Percentiles rank a stretch among this genome's conserved stretches.
phyloP scores from a whole-genome alignment of 495 filamentous ascomycete species.

The Aspergillus haitiensis region DNA sequence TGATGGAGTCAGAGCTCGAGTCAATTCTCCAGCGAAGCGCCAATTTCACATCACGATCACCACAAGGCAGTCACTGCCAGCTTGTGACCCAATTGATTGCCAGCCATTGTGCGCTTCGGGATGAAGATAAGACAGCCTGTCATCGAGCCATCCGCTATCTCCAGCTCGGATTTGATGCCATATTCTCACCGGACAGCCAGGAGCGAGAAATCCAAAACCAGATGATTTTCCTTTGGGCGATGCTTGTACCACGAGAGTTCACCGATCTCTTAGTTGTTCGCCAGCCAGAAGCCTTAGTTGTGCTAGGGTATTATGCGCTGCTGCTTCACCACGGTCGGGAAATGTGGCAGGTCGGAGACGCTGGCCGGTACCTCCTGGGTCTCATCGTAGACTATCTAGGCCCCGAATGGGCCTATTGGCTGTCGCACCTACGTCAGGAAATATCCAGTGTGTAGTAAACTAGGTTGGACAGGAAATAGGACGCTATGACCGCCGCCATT shows the following conservation, averaged over 20 bases:
- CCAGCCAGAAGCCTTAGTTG: conserved; percentile 38
- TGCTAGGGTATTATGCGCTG: conserved; percentile 44
- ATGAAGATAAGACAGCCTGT: conserved; percentile 30
- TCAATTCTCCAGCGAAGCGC: conserved; percentile 23
- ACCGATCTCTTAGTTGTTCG: conserved; percentile 28
- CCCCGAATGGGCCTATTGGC: no score
- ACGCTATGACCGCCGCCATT: no score
- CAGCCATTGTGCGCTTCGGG: neutral
- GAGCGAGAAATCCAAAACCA: conserved; percentile 20
- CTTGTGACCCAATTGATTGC: neutral
- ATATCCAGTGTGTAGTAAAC: no score
- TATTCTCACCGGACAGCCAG: conserved; percentile 4
- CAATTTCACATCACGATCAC: conserved; percentile 25
- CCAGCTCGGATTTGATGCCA: conserved; percentile 27
- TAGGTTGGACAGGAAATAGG: no score
- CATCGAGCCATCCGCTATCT: conserved; percentile 21
- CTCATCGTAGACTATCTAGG: no score
- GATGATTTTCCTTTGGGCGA: conserved; percentile 38
- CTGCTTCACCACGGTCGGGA: conserved; percentile 33
- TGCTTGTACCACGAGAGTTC: conserved; percentile 30
- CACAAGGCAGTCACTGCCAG: neutral
- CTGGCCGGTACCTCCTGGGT: conserved; percentile 36
- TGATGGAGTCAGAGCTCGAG: conserved; percentile 20
- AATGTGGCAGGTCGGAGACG: conserved; percentile 40
- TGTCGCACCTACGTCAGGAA: no score